phyloP scores from a whole-genome alignment of 2,329 filamentous ascomycete genomes.

The Mariannaea sp. region DNA sequence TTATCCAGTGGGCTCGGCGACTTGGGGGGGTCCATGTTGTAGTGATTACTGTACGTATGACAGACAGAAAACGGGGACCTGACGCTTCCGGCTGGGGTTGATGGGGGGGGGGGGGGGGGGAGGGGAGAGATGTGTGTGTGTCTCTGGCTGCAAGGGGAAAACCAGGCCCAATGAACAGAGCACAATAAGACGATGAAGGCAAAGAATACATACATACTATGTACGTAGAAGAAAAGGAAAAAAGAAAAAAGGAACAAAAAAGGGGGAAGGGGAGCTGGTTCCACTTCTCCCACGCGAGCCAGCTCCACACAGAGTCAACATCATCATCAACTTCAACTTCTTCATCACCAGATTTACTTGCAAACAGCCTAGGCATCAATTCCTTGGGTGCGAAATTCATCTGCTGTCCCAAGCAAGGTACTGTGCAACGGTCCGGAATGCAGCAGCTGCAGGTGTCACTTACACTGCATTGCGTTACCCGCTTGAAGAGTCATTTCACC shows the following conservation, averaged over 20 bases:
- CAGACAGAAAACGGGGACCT: too few relatives aligned
- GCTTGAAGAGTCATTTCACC: neutral
- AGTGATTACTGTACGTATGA: too few relatives aligned
- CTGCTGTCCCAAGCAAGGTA: too few relatives aligned
- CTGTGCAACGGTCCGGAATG: too few relatives aligned
- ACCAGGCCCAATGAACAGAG: too few relatives aligned
- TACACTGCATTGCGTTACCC: neutral
- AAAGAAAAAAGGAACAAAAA: neutral
- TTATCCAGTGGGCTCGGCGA: neutral
- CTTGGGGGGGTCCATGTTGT: neutral
- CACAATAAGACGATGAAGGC: too few relatives aligned
- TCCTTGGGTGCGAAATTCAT: too few relatives aligned
- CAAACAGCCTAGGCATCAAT: too few relatives aligned
- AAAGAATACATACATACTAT: neutral
- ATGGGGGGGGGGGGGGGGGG: too few relatives aligned
- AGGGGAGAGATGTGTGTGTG: too few relatives aligned
- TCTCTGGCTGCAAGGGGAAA: slow-evolving; percentile 7
- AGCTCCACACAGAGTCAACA: neutral
- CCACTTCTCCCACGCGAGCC: neutral
- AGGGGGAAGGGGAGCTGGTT: neutral
- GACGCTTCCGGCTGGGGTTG: too few relatives aligned
- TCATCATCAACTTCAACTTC: neutral
- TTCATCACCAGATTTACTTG: neutral
- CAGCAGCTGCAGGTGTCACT: neutral
- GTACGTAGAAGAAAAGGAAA: too few relatives aligned